phyloP scores from a whole-genome alignment of 352 stramenopile genomes.

The Globisporangium nodosum region DNA sequence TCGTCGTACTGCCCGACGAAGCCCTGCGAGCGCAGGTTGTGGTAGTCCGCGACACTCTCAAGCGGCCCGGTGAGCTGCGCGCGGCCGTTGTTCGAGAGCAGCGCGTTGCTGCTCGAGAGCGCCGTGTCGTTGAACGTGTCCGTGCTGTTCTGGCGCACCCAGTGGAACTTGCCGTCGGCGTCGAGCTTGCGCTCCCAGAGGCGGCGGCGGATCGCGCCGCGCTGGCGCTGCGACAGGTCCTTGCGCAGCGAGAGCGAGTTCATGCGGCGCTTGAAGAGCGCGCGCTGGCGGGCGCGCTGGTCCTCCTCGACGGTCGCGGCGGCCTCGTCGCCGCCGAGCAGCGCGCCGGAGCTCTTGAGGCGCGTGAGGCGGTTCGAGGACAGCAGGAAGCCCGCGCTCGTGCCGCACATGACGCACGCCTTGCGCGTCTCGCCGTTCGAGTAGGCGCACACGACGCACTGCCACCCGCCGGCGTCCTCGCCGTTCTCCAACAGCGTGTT shows the following conservation, averaged over 20 bases:
- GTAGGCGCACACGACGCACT: slow-evolving; percentile 68
- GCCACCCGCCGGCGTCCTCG: slow-evolving; percentile 47
- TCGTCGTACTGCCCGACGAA: slow-evolving; percentile 72
- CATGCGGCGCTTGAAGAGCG: slow-evolving; percentile 62
- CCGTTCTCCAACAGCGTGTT: slow-evolving; percentile 38
- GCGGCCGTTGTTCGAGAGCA: slow-evolving; percentile 28
- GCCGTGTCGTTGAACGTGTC: slow-evolving; percentile 21
- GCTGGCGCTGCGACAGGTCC: slow-evolving; percentile 61
- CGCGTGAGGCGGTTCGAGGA: slow-evolving; percentile 24
- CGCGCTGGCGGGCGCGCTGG: slow-evolving; percentile 38
- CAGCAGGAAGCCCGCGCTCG: slow-evolving; percentile 24
- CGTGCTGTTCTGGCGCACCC: slow-evolving; percentile 59
- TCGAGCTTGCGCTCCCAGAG: slow-evolving; percentile 61
- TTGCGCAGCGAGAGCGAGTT: slow-evolving; percentile 58
- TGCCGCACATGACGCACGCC: slow-evolving; percentile 66
- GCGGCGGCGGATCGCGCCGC: slow-evolving; percentile 53
- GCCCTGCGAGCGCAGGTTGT: slow-evolving; percentile 54
- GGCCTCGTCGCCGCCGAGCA: slow-evolving; percentile 37
- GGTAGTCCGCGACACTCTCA: slow-evolving; percentile 53
- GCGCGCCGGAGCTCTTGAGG: slow-evolving; percentile 47
- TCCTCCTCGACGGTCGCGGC: slow-evolving; percentile 26
- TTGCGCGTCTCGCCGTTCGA: slow-evolving; percentile 35
- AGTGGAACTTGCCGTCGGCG: slow-evolving; percentile 65
- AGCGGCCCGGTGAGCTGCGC: slow-evolving; percentile 7
- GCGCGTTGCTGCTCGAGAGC: slow-evolving; percentile 7